A percentile compares a stretch with the other conserved stretches of the same genome.
phyloP scores from a whole-genome alignment of 805 yeast species.

The Ogataea nitratoaversa region DNA sequence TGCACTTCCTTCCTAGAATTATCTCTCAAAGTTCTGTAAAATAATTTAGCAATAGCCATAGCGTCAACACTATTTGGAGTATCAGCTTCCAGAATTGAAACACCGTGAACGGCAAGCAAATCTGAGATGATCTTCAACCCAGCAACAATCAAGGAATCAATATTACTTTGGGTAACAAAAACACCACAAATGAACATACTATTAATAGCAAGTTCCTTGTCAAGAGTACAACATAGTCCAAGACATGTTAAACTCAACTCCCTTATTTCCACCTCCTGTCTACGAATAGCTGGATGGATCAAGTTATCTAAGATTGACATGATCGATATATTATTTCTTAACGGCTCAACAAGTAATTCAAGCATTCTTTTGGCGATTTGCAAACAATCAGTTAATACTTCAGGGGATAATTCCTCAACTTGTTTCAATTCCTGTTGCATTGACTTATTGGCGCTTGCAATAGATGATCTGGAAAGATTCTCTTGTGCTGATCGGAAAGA shows the following conservation, averaged over 20 bases:
- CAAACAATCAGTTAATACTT: slow-evolving; percentile 58
- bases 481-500: slow-evolving; percentile 28
- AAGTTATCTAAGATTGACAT: slow-evolving; percentile 70
- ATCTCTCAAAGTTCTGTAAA: slow-evolving; percentile 60
- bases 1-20: slow-evolving; percentile 61
- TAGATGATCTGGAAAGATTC: slow-evolving; percentile 29
- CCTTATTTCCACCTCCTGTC: slow-evolving; percentile 49
- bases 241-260: slow-evolving; percentile 69
- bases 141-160: slow-evolving; percentile 54
- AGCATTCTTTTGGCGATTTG: slow-evolving; percentile 65
- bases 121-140: slow-evolving; percentile 74
- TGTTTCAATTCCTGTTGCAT: slow-evolving; percentile 31
- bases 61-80: slow-evolving; percentile 55
- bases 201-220: slow-evolving; percentile 58
- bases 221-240: slow-evolving; percentile 76
- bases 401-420: slow-evolving; percentile 39
- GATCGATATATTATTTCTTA: slow-evolving; percentile 60
- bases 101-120: slow-evolving; percentile 73
- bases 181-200: slow-evolving; percentile 61
- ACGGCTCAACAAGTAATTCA: slow-evolving; percentile 60
- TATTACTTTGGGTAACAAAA: slow-evolving; percentile 55
- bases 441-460: slow-evolving; percentile 29
- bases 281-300: slow-evolving; percentile 72
- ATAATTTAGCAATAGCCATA: slow-evolving; percentile 60
- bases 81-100: slow-evolving; percentile 55